Evolutionary conservation across 2,329 filamentous ascomycete species (phyloP).

Genomic region (Aspergillus arachidicola): DNA sequence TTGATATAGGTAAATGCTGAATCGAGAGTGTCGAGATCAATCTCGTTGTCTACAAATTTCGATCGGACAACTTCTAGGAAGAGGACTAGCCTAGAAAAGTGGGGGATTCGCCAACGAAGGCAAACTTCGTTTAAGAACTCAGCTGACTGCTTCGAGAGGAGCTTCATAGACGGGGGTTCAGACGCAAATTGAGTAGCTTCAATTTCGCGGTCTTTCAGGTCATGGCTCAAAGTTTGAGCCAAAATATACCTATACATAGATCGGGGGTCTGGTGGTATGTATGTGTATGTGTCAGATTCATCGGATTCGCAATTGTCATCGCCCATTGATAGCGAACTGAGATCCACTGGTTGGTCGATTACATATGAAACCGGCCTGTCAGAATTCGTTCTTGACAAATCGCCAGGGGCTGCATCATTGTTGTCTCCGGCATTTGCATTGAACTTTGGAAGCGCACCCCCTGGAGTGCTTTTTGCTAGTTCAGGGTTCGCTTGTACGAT

Average conservation of each 20-base stretch:
- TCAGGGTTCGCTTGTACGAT: conserved; percentile 85
- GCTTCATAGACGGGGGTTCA: conserved; percentile 52
- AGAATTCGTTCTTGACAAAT: conserved; percentile 50
- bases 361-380: conserved; percentile 55
- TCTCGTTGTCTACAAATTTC: conserved; percentile 82
- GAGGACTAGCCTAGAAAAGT: conserved; percentile 75
- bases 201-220: conserved; percentile 58
- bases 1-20: conserved; percentile 82
- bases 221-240: conserved; percentile 70
- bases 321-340: conserved; percentile 63
- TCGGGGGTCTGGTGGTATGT: conserved; percentile 82
- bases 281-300: conserved; percentile 70
- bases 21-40: conserved; percentile 79
- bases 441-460: conserved; percentile 60
- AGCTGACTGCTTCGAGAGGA: conserved; percentile 73
- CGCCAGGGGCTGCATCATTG: conserved; percentile 46
- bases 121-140: conserved; percentile 85
- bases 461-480: conserved; percentile 74
- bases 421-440: conserved; percentile 46
- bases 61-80: conserved; percentile 83
- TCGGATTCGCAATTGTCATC: conserved; percentile 48
- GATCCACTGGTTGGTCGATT: conserved; percentile 66
- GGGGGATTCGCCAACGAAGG: conserved; percentile 84
- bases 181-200: conserved; percentile 53
- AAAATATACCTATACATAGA: conserved; percentile 82